Evolutionary conservation across 139 green algal genomes (phyloP).

Genomic region (Haematococcus lacustris): DNA sequence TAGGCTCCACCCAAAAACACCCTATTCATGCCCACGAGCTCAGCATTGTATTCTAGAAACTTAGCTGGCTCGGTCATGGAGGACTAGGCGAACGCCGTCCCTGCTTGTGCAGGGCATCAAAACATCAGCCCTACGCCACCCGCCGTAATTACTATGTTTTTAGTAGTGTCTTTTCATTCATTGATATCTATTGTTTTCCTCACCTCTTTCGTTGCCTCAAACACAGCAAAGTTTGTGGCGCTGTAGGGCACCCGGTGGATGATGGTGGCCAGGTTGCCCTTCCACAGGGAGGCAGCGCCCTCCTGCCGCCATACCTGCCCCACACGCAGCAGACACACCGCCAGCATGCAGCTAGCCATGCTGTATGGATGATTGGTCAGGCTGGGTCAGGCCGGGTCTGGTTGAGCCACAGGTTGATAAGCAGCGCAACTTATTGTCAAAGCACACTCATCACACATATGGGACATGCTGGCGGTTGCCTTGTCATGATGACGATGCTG

Average conservation of each 20-base stretch:
- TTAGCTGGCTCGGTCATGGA: too few species aligned
- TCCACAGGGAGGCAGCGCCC: slow-evolving; percentile 80
- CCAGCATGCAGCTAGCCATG: neutral
- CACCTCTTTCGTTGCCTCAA: slow-evolving; percentile 59
- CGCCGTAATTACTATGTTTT: neutral
- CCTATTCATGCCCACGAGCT: too few species aligned
- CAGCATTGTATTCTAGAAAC: too few species aligned
- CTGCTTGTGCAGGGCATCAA: too few species aligned
- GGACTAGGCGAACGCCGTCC: too few species aligned
- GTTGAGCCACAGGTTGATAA: too few species aligned
- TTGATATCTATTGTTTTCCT: neutral
- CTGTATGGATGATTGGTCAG: neutral
- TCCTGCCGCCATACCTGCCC: slow-evolving; percentile 30
- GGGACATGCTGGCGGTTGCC: neutral
- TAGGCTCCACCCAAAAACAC: too few species aligned
- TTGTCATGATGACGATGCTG: neutral
- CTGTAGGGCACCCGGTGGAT: slow-evolving; percentile 94
- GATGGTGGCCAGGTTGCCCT: slow-evolving; percentile 84
- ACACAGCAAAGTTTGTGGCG: slow-evolving; percentile 88
- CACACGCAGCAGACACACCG: neutral
- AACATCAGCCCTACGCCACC: too few species aligned
- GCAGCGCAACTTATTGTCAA: neutral
- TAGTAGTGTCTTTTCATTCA: neutral
- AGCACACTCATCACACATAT: neutral
- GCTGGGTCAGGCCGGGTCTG: too few species aligned